phyloP scores from a whole-genome alignment of 2,329 filamentous ascomycete species.

The Incumbomyces delicatus region DNA sequence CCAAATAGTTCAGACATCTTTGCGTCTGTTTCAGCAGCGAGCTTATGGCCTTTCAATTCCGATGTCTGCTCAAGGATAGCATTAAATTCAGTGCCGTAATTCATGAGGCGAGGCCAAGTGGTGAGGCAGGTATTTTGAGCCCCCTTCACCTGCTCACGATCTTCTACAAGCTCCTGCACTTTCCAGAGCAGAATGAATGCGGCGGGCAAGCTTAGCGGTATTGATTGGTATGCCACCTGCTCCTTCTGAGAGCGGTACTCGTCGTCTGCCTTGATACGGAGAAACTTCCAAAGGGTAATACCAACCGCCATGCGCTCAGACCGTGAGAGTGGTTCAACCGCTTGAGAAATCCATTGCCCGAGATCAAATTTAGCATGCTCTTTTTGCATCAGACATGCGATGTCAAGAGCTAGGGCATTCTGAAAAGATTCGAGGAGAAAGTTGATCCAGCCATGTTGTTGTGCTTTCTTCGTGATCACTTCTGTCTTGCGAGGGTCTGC shows the following conservation, averaged over 20 bases:
- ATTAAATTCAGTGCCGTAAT: constrained; percentile 87
- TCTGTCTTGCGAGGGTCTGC: constrained; percentile 57
- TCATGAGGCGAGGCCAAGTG: constrained; percentile 86
- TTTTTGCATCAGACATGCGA: constrained; percentile 76
- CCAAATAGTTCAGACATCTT: constrained; percentile 98
- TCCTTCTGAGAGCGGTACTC: constrained; percentile 67
- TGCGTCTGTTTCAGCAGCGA: constrained; percentile 68
- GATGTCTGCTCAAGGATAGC: constrained; percentile 83
- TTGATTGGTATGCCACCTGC: constrained; percentile 56
- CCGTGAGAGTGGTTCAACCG: constrained; percentile 11
- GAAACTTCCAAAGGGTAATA: constrained; percentile 60
- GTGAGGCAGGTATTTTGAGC: constrained; percentile 84
- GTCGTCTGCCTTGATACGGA: constrained; percentile 73
- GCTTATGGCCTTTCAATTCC: constrained; percentile 60
- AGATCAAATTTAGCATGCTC: constrained; percentile 55
- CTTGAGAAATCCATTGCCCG: constrained; percentile 66
- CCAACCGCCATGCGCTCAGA: constrained; percentile 12
- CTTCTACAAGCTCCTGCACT: constrained; percentile 55
- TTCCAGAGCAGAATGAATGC: constrained; percentile 72
- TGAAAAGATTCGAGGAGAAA: constrained; percentile 61
- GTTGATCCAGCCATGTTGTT: constrained; percentile 75
- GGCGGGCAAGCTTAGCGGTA: constrained; percentile 74
- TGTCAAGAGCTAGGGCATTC: constrained; percentile 77
- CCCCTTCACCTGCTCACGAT: constrained; percentile 61
- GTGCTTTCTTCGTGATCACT: constrained; percentile 67